Conservation (phyloP, 2,329 filamentous ascomycete species). For the Trichophyton rubrum region DNA sequence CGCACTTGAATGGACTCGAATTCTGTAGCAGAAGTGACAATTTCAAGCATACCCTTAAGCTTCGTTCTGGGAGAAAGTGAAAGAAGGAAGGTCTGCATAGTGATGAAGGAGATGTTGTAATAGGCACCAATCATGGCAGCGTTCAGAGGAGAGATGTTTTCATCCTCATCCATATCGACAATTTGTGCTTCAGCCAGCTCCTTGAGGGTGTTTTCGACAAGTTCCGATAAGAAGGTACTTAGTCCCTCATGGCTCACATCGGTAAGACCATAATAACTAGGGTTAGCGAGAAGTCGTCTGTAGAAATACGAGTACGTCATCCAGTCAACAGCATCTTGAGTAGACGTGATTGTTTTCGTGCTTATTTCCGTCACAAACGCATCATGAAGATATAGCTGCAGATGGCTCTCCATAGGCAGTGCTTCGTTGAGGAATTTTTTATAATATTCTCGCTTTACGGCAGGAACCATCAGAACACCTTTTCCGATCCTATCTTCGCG, state of each 20-base stretch:
- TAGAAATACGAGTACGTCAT: conserved; percentile 98
- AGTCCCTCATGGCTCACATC: conserved; percentile 84
- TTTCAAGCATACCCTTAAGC: conserved; percentile 92
- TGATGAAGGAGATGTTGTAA: conserved; percentile 98
- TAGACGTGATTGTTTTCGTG: conserved; percentile 87
- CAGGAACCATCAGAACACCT: conserved; percentile 92
- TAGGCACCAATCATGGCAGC: conserved; percentile 97
- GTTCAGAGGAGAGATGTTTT: conserved; percentile 77
- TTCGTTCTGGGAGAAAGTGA: conserved; percentile 82
- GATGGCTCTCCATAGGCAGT: conserved; percentile 84
- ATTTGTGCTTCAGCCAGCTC: conserved; percentile 89
- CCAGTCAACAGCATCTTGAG: conserved; percentile 96
- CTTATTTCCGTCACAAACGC: conserved; percentile 96
- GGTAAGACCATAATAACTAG: conserved; percentile 85
- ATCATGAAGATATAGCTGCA: conserved; percentile 85
- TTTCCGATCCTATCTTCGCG: conserved; percentile 67
- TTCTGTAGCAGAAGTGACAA: conserved; percentile 90
- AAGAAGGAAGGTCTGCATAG: conserved; percentile 95
- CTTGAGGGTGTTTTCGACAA: conserved; percentile 84
- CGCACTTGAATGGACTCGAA: conserved; percentile 93
- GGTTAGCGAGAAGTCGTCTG: conserved; percentile 82
- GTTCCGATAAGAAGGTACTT: conserved; percentile 85
- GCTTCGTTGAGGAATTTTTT: conserved; percentile 97
- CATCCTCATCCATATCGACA: conserved; percentile 89
- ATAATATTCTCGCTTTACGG: conserved; percentile 93